phyloP scores from a whole-genome alignment of 306 rosid species.

The Dryas drummondii region DNA sequence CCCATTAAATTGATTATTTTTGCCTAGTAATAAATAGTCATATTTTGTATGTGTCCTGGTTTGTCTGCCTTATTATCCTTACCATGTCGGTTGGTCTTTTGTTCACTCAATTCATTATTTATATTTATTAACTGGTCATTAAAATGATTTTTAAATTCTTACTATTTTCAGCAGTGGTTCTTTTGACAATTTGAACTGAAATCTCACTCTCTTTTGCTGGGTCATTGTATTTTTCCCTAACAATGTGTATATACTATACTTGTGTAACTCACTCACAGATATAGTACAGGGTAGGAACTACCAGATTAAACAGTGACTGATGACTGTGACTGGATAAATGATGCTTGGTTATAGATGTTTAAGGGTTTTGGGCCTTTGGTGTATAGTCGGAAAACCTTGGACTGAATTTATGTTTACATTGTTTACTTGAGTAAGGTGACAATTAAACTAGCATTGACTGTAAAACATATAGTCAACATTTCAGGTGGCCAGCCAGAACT shows the following conservation, averaged over 20 bases:
- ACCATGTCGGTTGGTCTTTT: background rate
- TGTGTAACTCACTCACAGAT: background rate
- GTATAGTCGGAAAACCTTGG: background rate
- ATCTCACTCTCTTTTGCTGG: background rate
- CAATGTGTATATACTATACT: background rate
- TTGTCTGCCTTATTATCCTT: background rate
- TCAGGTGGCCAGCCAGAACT: background rate
- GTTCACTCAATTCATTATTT: background rate
- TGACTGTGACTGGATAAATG: too few relatives aligned
- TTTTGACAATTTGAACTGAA: background rate
- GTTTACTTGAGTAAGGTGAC: background rate
- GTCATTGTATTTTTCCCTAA: background rate
- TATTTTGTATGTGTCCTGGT: background rate
- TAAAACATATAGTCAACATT: background rate
- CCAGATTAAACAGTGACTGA: too few relatives aligned
- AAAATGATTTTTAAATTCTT: background rate
- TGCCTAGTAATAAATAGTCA: background rate
- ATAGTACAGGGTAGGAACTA: too few relatives aligned
- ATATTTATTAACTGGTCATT: background rate
- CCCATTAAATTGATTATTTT: background rate
- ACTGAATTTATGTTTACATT: background rate
- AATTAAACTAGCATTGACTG: background rate
- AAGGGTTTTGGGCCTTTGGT: background rate
- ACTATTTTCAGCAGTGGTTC: background rate
- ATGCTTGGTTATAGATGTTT: too few relatives aligned